Evolutionary conservation across 2,329 filamentous ascomycete genomes (phyloP), one percentile per base, ranked within the genome.

Genomic region (Orbilia javanica): DNA sequence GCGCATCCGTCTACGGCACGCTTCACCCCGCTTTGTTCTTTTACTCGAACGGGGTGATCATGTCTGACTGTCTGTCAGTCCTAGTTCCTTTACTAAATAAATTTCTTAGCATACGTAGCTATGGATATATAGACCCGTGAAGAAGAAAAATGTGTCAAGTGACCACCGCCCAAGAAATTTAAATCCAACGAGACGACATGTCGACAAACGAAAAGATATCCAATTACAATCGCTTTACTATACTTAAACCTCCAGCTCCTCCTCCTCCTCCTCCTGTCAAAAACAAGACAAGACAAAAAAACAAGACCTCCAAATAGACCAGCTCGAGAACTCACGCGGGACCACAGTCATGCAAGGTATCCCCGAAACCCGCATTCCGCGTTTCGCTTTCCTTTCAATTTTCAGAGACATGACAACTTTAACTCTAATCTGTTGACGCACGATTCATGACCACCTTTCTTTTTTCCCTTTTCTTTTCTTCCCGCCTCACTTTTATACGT

Each of bases 1-100:
- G 60, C 69, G 69, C 20, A 73, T 66, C 69, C 69, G 60, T 66
- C 50, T 53, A 65, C 50, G 20, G 46, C 52, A 57, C 52, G 29
- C 18, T 62, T 27, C 34, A 62, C 70, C 63, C 63, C 70, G 50
- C 70, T 46, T 74, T 57, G 36, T 39, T 50, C 44, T 25, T 44
- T n/a, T 11, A 36, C 34, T 36, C 29, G 29, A 31, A 31, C 29
- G 29, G 29, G n/a, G n/a, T n/a, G n/a, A n/a, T n/a, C n/a, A n/a
- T n/a, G n/a, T n/a, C n/a, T n/a, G n/a, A n/a, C n/a, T n/a, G n/a
- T n/a, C n/a, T n/a, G n/a, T 36, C 31, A 36, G 31, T 36, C 31
- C 31, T 36, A 5, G 5, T 5, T 36, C 11, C 11, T 36, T 11
- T n/a, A n/a, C n/a, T n/a, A n/a, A n/a, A n/a, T n/a, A n/a, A n/a